Conservation (phyloP, 345 rosid species). For the Combretum micranthum region DNA sequence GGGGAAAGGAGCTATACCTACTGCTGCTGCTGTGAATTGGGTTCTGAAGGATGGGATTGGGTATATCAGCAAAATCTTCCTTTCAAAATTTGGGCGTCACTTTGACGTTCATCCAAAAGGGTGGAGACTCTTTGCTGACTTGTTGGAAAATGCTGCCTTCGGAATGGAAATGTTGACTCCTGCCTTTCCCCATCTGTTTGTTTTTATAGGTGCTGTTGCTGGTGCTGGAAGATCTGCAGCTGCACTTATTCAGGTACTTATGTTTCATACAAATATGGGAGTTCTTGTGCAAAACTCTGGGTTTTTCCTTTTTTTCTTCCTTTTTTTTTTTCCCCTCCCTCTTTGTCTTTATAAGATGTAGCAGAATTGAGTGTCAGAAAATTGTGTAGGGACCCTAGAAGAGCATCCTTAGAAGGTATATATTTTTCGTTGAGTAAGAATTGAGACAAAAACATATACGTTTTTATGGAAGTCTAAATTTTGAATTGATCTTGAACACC, state of each 20-base stretch:
- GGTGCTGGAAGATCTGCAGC: conserved; percentile 95
- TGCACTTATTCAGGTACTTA: conserved; percentile 74
- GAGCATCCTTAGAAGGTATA: too few relatives aligned
- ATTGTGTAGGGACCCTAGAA: too few relatives aligned
- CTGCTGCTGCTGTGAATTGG: conserved; percentile 96
- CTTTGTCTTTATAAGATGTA: too few relatives aligned
- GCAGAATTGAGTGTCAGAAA: too few relatives aligned
- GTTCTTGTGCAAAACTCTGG: neutral
- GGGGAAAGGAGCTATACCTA: conserved; percentile 96
- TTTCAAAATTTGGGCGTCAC: conserved; percentile 89
- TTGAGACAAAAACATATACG: too few relatives aligned
- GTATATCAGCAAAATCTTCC: conserved; percentile 80
- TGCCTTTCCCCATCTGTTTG: conserved; percentile 75
- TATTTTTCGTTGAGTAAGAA: too few relatives aligned
- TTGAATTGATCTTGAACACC: too few relatives aligned
- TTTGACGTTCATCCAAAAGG: conserved; percentile 95
- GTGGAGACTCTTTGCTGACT: conserved; percentile 96
- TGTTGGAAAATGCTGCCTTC: conserved; percentile 82
- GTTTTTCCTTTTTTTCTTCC: neutral
- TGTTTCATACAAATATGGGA: neutral
- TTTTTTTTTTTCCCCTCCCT: neutral
- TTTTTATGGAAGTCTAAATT: too few relatives aligned
- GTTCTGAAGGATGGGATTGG: conserved; percentile 97
- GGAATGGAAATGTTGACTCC: conserved; percentile 96
- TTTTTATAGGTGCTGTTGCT: conserved; percentile 79